Percentiles rank a stretch among this genome's conserved stretches.
phyloP scores from a whole-genome alignment of 352 stramenopile genomes.

The Thalassiosira exigua region DNA sequence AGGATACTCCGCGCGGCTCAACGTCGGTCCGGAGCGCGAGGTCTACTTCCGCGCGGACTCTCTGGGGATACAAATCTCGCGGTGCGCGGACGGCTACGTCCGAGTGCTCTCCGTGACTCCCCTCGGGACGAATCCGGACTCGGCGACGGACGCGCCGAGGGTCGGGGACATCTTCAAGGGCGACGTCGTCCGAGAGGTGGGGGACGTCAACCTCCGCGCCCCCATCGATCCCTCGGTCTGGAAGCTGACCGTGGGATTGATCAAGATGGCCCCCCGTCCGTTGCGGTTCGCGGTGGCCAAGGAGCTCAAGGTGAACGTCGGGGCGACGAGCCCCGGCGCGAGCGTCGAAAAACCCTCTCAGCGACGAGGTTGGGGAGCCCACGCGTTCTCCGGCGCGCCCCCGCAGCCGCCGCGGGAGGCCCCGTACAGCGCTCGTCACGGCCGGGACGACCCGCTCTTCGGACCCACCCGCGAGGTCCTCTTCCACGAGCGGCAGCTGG shows the following conservation, averaged over 20 bases:
- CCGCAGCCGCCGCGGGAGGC: too few species aligned
- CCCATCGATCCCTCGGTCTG: conserved; percentile 80
- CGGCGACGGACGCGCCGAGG: conserved; percentile 55
- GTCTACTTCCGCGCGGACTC: conserved; percentile 70
- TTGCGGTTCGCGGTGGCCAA: conserved; percentile 67
- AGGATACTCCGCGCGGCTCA: conserved; percentile 12
- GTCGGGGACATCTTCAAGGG: conserved; percentile 66
- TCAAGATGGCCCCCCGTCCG: conserved; percentile 79
- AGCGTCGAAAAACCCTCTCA: too few species aligned
- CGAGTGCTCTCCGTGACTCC: conserved; percentile 69
- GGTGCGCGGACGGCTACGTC: conserved; percentile 74
- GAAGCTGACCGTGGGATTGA: conserved; percentile 77
- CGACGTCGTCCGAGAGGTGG: conserved; percentile 77
- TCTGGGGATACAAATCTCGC: conserved; percentile 77
- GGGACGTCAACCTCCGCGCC: conserved; percentile 70
- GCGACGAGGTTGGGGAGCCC: too few species aligned
- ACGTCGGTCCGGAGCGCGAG: conserved; percentile 67
- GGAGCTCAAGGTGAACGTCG: too few species aligned
- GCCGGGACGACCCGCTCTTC: too few species aligned
- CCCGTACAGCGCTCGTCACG: not conserved
- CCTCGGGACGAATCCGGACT: too few species aligned
- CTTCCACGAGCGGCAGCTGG: conserved; percentile 69
- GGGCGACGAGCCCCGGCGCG: too few species aligned
- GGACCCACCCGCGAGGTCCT: conserved; percentile 45
- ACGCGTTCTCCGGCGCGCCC: too few species aligned